phyloP scores from a whole-genome alignment of 148 eudicot species.

The Suaeda aralocaspica region DNA sequence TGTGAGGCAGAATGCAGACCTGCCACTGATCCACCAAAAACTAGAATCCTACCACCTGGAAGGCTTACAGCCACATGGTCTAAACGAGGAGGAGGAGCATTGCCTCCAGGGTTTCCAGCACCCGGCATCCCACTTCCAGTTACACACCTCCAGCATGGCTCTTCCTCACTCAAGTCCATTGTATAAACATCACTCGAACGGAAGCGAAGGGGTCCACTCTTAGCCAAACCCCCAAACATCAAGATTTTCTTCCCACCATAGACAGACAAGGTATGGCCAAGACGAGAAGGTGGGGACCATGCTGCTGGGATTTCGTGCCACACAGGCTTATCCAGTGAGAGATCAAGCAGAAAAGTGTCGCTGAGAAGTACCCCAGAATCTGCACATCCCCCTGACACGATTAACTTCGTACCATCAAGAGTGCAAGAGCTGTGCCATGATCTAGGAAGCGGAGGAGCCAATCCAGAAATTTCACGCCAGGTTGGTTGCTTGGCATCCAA shows the following conservation, averaged over 20 bases:
- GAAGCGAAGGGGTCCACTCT: constrained; percentile 83
- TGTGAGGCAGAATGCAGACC: constrained; percentile 98
- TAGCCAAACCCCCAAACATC: constrained; percentile 96
- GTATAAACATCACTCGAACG: constrained; percentile 87
- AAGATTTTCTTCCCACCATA: constrained; percentile 90
- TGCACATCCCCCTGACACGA: constrained; percentile 95
- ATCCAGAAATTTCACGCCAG: constrained; percentile 93
- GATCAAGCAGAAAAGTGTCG: constrained; percentile 87
- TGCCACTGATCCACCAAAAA: constrained; percentile 95
- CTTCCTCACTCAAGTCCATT: constrained; percentile 82
- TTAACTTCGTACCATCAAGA: constrained; percentile 85
- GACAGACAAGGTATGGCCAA: constrained; percentile 86
- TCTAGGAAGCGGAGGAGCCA: constrained; percentile 89
- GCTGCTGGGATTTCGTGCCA: constrained; percentile 93
- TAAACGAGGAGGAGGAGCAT: constrained; percentile 91
- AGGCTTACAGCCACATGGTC: constrained; percentile 97
- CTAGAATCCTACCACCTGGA: constrained; percentile 87
- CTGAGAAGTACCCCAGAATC: constrained; percentile 94
- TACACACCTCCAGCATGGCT: constrained; percentile 89
- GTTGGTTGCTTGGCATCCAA: constrained; percentile 84
- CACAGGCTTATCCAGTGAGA: constrained; percentile 83
- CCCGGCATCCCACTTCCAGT: constrained; percentile 95
- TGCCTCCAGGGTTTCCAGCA: constrained; percentile 90
- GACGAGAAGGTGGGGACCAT: constrained; percentile 93
- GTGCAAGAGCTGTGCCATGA: constrained; percentile 99